Conservation (phyloP, 345 rosid genomes). For the Anacardium occidentale region DNA sequence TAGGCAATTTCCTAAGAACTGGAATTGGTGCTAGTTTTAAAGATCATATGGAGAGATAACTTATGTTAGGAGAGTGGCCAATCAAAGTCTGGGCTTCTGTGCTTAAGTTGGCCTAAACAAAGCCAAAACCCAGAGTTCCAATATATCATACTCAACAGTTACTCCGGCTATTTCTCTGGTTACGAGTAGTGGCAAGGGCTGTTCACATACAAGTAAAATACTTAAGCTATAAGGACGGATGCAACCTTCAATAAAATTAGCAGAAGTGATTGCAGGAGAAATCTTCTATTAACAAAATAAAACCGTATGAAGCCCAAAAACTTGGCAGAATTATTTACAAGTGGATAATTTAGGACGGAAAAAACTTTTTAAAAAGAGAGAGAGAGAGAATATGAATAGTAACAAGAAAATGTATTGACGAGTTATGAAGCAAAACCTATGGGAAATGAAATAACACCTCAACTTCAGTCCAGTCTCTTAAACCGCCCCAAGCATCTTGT, state of each 20-base stretch:
- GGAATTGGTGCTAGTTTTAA: neutral
- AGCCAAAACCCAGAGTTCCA: neutral
- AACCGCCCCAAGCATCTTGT: conserved; percentile 60
- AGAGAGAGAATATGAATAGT: neutral
- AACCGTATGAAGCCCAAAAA: neutral
- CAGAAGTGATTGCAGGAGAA: neutral
- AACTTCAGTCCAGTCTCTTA: conserved; percentile 70
- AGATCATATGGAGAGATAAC: neutral
- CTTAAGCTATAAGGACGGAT: no score
- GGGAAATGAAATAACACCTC: conserved; percentile 48
- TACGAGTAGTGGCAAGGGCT: neutral
- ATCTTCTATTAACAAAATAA: neutral
- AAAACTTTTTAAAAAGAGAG: no score
- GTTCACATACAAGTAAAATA: neutral
- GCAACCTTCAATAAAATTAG: neutral
- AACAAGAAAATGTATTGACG: neutral
- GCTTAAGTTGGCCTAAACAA: neutral
- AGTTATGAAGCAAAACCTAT: neutral
- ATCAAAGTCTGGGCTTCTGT: neutral
- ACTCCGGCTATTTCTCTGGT: neutral
- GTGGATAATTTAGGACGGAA: neutral
- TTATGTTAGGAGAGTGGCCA: neutral
- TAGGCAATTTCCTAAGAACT: neutral
- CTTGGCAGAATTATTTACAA: neutral
- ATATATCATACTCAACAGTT: neutral